Evolutionary conservation across 2,329 filamentous ascomycete species (phyloP), one percentile per base, ranked within the genome.

Genomic region (Paracamarosporium sp.): DNA sequence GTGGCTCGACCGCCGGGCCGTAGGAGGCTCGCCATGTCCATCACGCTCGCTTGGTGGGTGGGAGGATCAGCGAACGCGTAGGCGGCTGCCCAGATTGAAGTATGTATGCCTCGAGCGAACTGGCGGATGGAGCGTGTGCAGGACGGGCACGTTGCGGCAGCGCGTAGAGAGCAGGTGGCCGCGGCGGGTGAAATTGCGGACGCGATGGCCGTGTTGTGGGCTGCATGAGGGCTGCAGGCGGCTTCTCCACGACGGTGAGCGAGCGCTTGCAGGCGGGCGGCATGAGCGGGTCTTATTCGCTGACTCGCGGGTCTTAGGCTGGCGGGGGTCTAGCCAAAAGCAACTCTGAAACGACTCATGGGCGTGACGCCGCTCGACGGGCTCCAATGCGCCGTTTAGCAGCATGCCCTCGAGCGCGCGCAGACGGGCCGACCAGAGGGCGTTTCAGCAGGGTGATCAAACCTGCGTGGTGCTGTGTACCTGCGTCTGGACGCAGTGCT

Each of bases 401-500:
- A n/a, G n/a, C n/a, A n/a, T n/a, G n/a, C n/a, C 59, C 63, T 55
- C 58, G 57, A 63, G 63, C 56, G 56, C 59, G 55, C 41, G 51
- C 57, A 50, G 31, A 38, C 33, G 24, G 47, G 13, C 1, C 30
- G 20, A n/a, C 48, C 50, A 47, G 56, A 61, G 60, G 64, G 66
- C 53, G 73, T 76, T 76, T 76, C 73, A 76, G 72, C 44, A 62
- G 55, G 70, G 56, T 68, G 70, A 75, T 75, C 72, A 73, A 75
- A 76, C 72, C 61, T 62, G 61, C 67, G 64, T 64, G 69, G 64
- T 70, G 60, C 65, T 70, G 67, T 61, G 72, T 76, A 73, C 73
- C 73, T 76, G 73, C 73, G 68, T 71, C 64, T 67, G 46, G 65
- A 57, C 35, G 67, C 57, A 60, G 62, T 66, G 63, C 62, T 60